Conservation (phyloP, 2,329 filamentous ascomycete species). For the Dothideomycetidae sp. region DNA sequence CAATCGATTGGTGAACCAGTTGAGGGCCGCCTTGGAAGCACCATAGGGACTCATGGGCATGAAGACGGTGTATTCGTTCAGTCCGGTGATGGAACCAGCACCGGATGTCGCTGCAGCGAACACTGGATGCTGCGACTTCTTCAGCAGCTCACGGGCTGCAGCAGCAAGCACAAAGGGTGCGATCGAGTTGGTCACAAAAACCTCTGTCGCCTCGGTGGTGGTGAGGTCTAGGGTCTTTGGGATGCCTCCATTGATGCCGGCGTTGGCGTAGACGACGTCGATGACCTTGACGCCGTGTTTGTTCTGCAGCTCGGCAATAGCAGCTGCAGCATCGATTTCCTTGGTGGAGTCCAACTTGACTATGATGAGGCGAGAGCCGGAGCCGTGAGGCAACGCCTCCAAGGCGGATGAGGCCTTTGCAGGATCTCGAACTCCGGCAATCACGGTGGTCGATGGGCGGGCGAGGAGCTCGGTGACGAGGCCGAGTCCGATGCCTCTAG, state of each 20-base stretch:
- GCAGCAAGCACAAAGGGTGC: neutral
- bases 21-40: conserved; percentile 29
- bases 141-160: conserved; percentile 27
- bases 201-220: neutral
- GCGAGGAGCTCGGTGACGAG: conserved; percentile 21
- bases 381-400: conserved; percentile 22
- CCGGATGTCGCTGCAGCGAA: conserved; percentile 27
- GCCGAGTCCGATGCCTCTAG: conserved; percentile 25
- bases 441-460: conserved; percentile 9
- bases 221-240: neutral
- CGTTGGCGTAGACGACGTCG: conserved; percentile 15
- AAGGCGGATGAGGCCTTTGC: neutral
- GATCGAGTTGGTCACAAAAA: neutral
- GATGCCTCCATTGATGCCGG: conserved; percentile 12
- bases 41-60: conserved; percentile 30
- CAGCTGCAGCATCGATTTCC: conserved; percentile 20
- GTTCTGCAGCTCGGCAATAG: conserved; percentile 20
- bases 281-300: conserved; percentile 16
- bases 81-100: conserved; percentile 13
- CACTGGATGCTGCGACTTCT: conserved; percentile 20
- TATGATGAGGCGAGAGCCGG: conserved; percentile 26
- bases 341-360: conserved; percentile 30
- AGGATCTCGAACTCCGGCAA: conserved; percentile 26
- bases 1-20: conserved; percentile 25
- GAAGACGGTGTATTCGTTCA: conserved; percentile 11